phyloP scores from a whole-genome alignment of 257 asterid genomes.

The Solanum rostratum region DNA sequence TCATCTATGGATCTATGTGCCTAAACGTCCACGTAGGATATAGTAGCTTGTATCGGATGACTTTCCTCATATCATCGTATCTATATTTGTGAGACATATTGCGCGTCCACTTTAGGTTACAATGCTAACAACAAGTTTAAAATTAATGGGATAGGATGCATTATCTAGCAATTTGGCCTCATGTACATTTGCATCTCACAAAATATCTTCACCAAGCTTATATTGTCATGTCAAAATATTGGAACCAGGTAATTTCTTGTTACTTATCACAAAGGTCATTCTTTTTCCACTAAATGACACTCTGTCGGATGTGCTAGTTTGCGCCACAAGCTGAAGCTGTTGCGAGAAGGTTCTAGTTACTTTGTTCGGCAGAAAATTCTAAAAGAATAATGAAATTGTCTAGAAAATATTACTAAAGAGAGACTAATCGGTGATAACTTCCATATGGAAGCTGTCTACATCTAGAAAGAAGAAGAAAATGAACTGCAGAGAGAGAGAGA shows the following conservation, averaged over 20 bases:
- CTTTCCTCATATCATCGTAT: neutral
- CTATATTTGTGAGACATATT: neutral
- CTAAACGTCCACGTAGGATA: neutral
- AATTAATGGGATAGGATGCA: neutral
- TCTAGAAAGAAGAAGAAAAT: too few relatives aligned
- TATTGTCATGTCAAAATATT: neutral
- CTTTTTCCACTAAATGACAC: neutral
- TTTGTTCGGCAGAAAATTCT: neutral
- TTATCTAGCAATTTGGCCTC: too few relatives aligned
- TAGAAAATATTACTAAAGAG: neutral
- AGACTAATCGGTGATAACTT: too few relatives aligned
- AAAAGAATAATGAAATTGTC: neutral
- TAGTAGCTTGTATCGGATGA: neutral
- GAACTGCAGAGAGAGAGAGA: too few relatives aligned
- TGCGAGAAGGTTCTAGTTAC: neutral
- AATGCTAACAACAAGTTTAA: neutral
- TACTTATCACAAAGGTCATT: neutral
- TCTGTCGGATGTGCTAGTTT: neutral
- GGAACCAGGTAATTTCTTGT: neutral
- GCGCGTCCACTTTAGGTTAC: neutral
- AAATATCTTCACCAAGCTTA: neutral
- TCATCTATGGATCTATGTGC: neutral
- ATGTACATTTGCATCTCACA: too few relatives aligned
- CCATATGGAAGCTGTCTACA: too few relatives aligned
- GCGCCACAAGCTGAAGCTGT: neutral